A percentile compares a stretch with the other conserved stretches of the same genome.
phyloP scores from a whole-genome alignment of 345 rosid genomes.

The Eucalyptus viminalis region DNA sequence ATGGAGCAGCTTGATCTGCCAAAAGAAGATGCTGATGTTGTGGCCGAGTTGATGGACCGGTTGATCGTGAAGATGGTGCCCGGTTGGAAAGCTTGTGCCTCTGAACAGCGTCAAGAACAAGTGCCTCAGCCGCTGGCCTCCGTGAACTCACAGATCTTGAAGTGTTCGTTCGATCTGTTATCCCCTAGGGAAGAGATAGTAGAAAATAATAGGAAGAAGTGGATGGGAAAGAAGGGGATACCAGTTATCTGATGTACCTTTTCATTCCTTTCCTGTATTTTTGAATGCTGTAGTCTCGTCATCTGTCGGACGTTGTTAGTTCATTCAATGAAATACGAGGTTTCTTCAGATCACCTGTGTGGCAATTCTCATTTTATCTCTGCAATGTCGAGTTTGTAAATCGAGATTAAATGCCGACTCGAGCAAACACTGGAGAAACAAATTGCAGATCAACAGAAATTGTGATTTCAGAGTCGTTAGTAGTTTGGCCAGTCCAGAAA shows the following conservation, averaged over 20 bases:
- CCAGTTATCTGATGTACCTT: background rate
- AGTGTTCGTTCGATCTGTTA: constrained; percentile 45
- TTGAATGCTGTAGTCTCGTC: background rate
- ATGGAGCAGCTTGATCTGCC: constrained; percentile 67
- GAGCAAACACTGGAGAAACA: too few relatives aligned
- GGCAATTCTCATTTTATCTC: background rate
- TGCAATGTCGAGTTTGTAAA: background rate
- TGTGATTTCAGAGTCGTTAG: background rate
- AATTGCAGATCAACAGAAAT: background rate
- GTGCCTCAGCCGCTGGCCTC: constrained; percentile 11
- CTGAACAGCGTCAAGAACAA: background rate
- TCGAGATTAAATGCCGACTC: too few relatives aligned
- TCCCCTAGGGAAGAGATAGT: constrained; percentile 62
- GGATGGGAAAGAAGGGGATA: constrained; percentile 40
- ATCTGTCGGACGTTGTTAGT: background rate
- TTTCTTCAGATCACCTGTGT: background rate
- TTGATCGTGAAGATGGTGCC: constrained; percentile 42
- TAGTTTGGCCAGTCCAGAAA: background rate
- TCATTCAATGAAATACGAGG: background rate
- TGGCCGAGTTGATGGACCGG: constrained; percentile 66
- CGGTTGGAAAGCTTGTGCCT: background rate
- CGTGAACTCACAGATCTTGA: constrained; percentile 38
- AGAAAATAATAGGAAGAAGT: constrained; percentile 43
- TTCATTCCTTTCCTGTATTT: background rate
- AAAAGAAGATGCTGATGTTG: constrained; percentile 39